Percentiles rank a stretch among this genome's conserved stretches.
These are phyloP conservation scores for Cephaloascus albidus DNA, from an alignment of 805 yeast genomes.

Conservation along the genomic window DNA sequence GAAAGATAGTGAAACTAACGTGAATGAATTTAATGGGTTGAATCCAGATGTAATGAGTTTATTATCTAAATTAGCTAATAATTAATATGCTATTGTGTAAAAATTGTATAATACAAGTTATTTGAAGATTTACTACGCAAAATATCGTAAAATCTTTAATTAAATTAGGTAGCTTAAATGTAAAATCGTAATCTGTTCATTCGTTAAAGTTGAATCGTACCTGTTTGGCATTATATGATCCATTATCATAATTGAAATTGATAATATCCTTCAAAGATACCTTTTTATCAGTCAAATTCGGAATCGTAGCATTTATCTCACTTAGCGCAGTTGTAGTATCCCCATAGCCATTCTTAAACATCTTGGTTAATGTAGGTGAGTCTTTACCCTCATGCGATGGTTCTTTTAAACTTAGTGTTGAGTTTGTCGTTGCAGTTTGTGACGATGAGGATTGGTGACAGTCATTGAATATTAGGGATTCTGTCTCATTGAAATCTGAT, in stretches of 20 bases:
- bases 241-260: background rate
- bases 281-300: background rate
- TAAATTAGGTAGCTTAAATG: too few relatives aligned
- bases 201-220: too few relatives aligned
- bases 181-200: too few relatives aligned
- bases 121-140: too few relatives aligned
- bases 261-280: background rate
- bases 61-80: slow-evolving; percentile 17
- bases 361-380: background rate
- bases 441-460: background rate
- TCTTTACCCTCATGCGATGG: background rate
- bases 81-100: background rate
- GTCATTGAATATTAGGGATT: background rate
- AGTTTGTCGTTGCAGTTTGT: background rate
- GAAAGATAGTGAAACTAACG: background rate
- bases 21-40: background rate
- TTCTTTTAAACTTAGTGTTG: background rate
- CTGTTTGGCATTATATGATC: too few relatives aligned
- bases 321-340: background rate
- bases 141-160: too few relatives aligned
- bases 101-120: too few relatives aligned
- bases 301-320: background rate
- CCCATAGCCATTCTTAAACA: background rate
- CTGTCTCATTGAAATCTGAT: background rate
- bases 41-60: slow-evolving; percentile 18